Percentiles rank a stretch among this genome's conserved stretches.
These are phyloP conservation scores for Poa annua DNA, from an alignment of 176 grass and related monocot species.

Conservation along the genomic window DNA sequence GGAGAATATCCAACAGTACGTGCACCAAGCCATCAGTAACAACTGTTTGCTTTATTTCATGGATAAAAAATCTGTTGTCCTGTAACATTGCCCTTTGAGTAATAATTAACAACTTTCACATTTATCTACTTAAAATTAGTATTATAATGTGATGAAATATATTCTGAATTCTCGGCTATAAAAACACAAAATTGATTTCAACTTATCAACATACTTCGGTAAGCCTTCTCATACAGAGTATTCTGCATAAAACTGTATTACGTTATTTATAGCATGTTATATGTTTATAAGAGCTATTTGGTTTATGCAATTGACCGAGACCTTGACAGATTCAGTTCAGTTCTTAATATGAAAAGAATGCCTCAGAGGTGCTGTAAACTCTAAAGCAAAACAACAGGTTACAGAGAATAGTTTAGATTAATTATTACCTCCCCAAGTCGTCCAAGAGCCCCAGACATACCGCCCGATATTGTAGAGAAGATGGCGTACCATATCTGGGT, in stretches of 20 bases:
- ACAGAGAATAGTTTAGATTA: constrained; percentile 31
- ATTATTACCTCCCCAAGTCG: constrained; percentile 89
- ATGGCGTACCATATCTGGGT: constrained; percentile 98
- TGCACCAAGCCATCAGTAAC: constrained; percentile 29
- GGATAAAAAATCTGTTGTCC: not conserved
- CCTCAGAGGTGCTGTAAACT: not conserved
- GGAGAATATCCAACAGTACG: not conserved
- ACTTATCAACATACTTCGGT: not conserved
- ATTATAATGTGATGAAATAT: constrained; percentile 17
- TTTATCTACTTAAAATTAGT: constrained; percentile 13
- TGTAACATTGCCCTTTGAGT: constrained; percentile 17
- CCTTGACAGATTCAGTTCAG: not conserved
- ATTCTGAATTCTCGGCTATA: constrained; percentile 16
- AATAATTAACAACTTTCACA: constrained; percentile 24
- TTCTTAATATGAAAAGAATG: constrained; percentile 5
- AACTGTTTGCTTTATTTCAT: constrained; percentile 8
- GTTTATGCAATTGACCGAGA: constrained; percentile 19
- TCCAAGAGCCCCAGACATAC: constrained; percentile 92
- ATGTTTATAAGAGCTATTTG: constrained; percentile 10
- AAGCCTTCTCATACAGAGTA: constrained; percentile 25
- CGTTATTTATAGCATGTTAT: not conserved
- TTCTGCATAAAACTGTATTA: constrained; percentile 1
- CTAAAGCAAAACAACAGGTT: not conserved
- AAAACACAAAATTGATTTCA: constrained; percentile 6
- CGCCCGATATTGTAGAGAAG: constrained; percentile 91